phyloP scores from a whole-genome alignment of 225 moss, liverwort and hornwort genomes.

The Marchantia polymorpha region DNA sequence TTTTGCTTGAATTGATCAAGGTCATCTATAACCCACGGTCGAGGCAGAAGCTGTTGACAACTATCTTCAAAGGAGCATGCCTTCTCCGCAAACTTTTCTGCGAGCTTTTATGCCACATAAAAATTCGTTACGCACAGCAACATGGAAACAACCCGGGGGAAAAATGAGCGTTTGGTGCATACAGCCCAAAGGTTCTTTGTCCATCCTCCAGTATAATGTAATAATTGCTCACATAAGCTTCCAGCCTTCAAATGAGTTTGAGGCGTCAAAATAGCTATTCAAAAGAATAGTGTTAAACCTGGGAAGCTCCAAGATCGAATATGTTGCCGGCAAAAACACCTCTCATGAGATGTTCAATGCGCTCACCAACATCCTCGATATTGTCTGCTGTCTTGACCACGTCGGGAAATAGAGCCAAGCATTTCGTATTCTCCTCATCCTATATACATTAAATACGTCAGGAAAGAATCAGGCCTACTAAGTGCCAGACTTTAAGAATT shows the following conservation, averaged over 20 bases:
- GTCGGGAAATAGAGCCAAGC: conserved; percentile 57
- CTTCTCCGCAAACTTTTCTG: conserved; percentile 66
- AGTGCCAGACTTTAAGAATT: not conserved
- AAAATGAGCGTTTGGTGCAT: not conserved
- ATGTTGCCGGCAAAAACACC: conserved; percentile 91
- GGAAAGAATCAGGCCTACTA: not conserved
- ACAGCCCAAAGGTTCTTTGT: not conserved
- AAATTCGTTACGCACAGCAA: conserved; percentile 5
- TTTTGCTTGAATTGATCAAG: conserved; percentile 66
- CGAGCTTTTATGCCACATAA: conserved; percentile 52
- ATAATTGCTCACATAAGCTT: not conserved
- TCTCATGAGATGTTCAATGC: conserved; percentile 76
- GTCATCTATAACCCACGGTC: conserved; percentile 96
- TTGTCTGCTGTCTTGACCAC: conserved; percentile 67
- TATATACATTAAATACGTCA: conserved; percentile 22
- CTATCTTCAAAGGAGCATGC: conserved; percentile 81
- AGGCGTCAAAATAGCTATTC: not conserved
- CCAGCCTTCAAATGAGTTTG: not conserved
- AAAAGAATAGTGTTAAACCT: conserved; percentile 40
- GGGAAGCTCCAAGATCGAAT: conserved; percentile 85
- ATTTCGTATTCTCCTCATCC: conserved; percentile 86
- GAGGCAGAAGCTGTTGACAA: conserved; percentile 69
- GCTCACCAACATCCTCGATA: conserved; percentile 57
- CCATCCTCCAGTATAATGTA: not conserved
- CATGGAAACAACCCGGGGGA: not conserved